A percentile compares a stretch with the other conserved stretches of the same genome.
Conservation (phyloP, 768 basidiomycete genomes). For the Coprinopsis sp. region DNA sequence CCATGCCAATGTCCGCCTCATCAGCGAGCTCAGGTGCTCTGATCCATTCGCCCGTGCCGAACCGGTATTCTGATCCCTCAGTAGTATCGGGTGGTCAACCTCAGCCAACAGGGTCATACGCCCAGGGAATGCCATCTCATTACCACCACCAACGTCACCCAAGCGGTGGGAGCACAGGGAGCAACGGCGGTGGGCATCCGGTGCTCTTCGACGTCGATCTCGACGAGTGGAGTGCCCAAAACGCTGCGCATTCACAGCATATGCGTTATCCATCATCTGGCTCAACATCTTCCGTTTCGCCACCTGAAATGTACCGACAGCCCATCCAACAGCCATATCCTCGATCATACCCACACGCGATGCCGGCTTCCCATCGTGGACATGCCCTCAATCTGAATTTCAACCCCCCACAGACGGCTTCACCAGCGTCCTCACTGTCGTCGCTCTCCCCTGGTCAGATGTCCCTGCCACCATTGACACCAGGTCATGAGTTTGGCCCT, state of each 20-base stretch:
- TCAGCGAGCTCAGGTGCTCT: constrained; percentile 14
- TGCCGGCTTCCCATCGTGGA: not conserved
- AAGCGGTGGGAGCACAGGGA: constrained; percentile 1
- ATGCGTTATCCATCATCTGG: constrained; percentile 6
- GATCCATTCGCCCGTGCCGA: constrained; percentile 23
- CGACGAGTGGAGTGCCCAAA: constrained; percentile 22
- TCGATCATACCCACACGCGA: not conserved
- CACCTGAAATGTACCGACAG: not conserved
- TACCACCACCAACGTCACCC: constrained; percentile 9
- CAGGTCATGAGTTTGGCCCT: constrained; percentile 2
- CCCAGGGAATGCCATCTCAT: not conserved
- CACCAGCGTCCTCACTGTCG: constrained; percentile 4
- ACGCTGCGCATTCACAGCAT: constrained; percentile 2
- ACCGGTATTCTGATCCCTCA: constrained; percentile 10
- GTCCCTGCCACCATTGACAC: constrained; percentile 4
- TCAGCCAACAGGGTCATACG: no score
- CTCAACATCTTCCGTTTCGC: constrained; percentile 7
- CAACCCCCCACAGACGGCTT: not conserved
- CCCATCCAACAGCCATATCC: not conserved
- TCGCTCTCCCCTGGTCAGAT: constrained; percentile 7
- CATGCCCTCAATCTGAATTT: constrained; percentile 1
- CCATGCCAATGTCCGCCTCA: constrained; percentile 8
- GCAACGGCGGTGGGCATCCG: constrained; percentile 1
- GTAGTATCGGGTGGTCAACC: no score
- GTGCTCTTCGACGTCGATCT: constrained; percentile 21